Evolutionary conservation across 805 yeast species (phyloP), one percentile per base, ranked within the genome.

Genomic region (Candida tallmaniae): DNA sequence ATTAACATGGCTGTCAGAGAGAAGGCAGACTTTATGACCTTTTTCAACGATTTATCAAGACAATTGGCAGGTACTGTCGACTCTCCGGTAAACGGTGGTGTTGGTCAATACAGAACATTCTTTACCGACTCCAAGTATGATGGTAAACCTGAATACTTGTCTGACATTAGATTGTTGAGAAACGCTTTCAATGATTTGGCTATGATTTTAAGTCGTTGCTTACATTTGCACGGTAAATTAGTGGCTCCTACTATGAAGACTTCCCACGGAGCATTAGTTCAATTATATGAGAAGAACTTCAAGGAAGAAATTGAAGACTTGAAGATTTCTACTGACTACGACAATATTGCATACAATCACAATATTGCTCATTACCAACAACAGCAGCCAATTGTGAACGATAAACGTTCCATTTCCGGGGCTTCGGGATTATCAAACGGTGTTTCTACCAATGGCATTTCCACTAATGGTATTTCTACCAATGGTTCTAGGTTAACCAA

Each of bases 61-160:
- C 77, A 76, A 48, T 62, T 81, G 36, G 74, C 86, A 3, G 96
- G 96, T 27, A 84, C 96, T 0, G 89, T 88, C 35, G 95, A 86
- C 53, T 78, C 96, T 0, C 96, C 96, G 3, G 90, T 87, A 5
- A 87, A 87, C 53, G 96, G 96, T 23, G 96, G 96, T 38, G 84
- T 87, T 43, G 84, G 86, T 2, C 87, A 83, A 52, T 87, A 83
- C 58, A 70, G 89, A 36, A 73, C 73, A 2, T 85, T 87, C 52
- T 75, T 83, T 51, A 57, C 55, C 23, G 70, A 68, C 31, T 45
- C 57, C 2, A 54, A 55, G 32, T 58, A 59, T 34, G 56, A 50
- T 20, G 63, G 56, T 5, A 57, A 54, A 38, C 58, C 55, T 6
- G 60, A 55, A 17, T 54, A 60, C 34, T 50, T 48, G 3, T 48